A percentile compares a stretch with the other conserved stretches of the same genome.
These are phyloP conservation scores for Neurospora africana DNA, from an alignment of 495 filamentous ascomycete species.

Conservation along the genomic window DNA sequence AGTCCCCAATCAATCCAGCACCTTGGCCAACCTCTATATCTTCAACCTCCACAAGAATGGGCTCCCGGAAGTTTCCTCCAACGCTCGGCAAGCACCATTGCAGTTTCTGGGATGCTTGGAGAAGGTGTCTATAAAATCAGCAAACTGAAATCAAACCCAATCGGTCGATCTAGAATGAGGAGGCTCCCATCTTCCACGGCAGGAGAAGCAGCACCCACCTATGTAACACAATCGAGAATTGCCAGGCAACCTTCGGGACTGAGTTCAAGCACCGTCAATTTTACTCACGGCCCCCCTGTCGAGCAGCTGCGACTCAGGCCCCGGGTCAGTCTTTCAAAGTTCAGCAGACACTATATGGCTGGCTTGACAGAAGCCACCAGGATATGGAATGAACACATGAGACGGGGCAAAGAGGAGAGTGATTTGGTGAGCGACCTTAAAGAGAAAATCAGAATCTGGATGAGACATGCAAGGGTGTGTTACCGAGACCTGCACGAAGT, in stretches of 20 bases:
- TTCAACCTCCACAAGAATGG: slow-evolving; percentile 1
- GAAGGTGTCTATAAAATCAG: slow-evolving; percentile 22
- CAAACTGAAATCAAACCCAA: slow-evolving; percentile 7
- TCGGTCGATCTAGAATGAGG: slow-evolving; percentile 3
- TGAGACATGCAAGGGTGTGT: slow-evolving; percentile 10
- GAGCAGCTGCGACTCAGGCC: neutral
- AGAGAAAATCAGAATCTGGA: slow-evolving; percentile 3
- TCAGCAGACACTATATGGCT: neutral
- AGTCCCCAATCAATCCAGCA: slow-evolving; percentile 6
- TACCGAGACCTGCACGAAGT: slow-evolving; percentile 2
- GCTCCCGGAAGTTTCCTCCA: slow-evolving; percentile 4
- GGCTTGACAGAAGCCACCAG: slow-evolving; percentile 9
- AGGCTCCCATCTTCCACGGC: neutral
- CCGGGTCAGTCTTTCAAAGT: neutral
- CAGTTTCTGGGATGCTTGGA: slow-evolving; percentile 12
- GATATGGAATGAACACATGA: slow-evolving; percentile 19
- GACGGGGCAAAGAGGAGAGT: slow-evolving; percentile 7
- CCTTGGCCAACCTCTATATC: neutral
- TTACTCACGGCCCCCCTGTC: neutral
- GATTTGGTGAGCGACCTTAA: neutral
- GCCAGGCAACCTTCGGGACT: neutral
- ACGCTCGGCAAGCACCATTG: slow-evolving; percentile 11
- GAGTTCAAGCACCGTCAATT: neutral
- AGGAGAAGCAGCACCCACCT: neutral
- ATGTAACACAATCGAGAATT: neutral